phyloP scores from a whole-genome alignment of 164 flowering plant genomes.

The Akebia trifoliata region DNA sequence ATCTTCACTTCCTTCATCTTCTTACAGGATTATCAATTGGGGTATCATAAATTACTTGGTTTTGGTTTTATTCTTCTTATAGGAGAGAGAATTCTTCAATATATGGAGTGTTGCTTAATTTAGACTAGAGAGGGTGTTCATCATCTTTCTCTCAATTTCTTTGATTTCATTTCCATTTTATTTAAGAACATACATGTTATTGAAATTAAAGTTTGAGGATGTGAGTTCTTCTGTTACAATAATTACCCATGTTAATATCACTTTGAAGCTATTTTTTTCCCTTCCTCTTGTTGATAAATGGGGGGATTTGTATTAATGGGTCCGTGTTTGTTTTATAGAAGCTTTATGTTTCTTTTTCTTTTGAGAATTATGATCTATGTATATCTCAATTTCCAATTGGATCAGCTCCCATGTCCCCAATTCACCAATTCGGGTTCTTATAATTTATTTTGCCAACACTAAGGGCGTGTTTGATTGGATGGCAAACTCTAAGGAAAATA shows the following conservation, averaged over 20 bases:
- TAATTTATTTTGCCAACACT: too few species aligned
- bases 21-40: constrained; percentile 21
- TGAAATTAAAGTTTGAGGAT: constrained; percentile 16
- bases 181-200: constrained; percentile 13
- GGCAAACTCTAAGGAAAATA: too few species aligned
- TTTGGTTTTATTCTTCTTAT: constrained; percentile 38
- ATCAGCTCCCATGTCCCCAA: too few species aligned
- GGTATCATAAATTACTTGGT: constrained; percentile 30
- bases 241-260: not conserved
- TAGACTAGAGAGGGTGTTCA: constrained; percentile 20
- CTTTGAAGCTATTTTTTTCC: not conserved
- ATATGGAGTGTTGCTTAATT: constrained; percentile 17
- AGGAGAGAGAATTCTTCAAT: constrained; percentile 7
- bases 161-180: constrained; percentile 19
- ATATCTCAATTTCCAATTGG: too few species aligned
- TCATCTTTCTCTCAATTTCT: constrained; percentile 11
- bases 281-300: not conserved
- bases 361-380: too few species aligned
- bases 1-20: constrained; percentile 23
- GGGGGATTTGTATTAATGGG: not conserved
- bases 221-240: constrained; percentile 3
- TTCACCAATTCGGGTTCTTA: too few species aligned
- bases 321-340: not conserved
- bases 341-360: not conserved
- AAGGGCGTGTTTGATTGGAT: too few species aligned